Evolutionary conservation across 805 yeast genomes (phyloP), one percentile per base, ranked within the genome.

Genomic region (Yamadazyma olivae): DNA sequence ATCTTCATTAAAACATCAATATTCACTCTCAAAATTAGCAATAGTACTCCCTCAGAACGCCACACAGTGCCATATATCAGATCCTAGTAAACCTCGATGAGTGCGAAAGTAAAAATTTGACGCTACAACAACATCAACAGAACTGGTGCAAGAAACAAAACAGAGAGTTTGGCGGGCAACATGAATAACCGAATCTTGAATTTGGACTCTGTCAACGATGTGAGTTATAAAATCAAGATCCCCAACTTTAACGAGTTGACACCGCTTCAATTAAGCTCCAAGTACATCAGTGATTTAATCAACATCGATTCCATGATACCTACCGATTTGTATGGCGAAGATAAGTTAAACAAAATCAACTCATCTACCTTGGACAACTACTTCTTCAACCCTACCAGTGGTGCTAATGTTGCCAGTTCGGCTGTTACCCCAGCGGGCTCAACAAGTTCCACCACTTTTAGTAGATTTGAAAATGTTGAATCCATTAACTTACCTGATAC

Each of bases 401-500:
- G 28, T 7, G 61, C 56, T 8, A 15, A 13, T 25, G 15, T 7
- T 25, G 12, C 28, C 17, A 10, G 23, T 10, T 7, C 10, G 23
- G 23, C 9, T 7, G 10, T 7, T 10, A 15, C 17, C 14, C 15
- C 15, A 7, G 17, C 28, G 8, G 15, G 8, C 17, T n/a, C 17
- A 16, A 27, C 9, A 15, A 6, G 18, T 7, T 8, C 15, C 17
- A 73, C 74, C 7, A 67, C 70, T 17, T 81, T 80, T 44, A 74
- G 84, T n/a, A 81, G 95, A 6, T 89, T 88, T 56, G 90, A 81
- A 51, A 81, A 82, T 50, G 69, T 82, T 2, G 72, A 74, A 22
- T 78, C 81, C 35, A 68, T 81, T 40, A 78, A 76, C 50, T 76
- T 90, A 33, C 97, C 97, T 1, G 95, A 89, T 54, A 78, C 75